These are phyloP conservation scores for Nakataea oryzae DNA, from an alignment of 2,329 filamentous ascomycete genomes.

Conservation along the genomic window DNA sequence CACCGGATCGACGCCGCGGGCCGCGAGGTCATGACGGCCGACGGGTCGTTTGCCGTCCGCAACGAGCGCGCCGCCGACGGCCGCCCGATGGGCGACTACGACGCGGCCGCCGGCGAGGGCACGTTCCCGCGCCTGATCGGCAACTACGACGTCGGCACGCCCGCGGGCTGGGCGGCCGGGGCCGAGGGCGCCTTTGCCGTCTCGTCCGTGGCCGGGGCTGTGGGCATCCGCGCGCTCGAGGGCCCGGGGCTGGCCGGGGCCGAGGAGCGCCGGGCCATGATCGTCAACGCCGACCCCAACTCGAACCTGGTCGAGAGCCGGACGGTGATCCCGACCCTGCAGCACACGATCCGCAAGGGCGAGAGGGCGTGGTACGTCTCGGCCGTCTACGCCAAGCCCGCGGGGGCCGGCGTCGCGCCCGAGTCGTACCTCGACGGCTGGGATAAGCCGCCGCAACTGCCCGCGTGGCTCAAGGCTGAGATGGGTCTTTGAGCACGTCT, in stretches of 20 bases:
- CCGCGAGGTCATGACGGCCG: constrained; percentile 57
- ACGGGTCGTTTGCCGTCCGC: constrained; percentile 63
- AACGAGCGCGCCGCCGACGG: constrained; percentile 38
- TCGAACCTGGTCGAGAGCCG: constrained; percentile 65
- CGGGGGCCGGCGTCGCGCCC: constrained; percentile 37
- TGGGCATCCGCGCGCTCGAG: constrained; percentile 46
- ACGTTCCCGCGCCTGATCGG: constrained; percentile 46
- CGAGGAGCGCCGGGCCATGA: constrained; percentile 43
- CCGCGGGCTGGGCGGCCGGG: constrained; percentile 38
- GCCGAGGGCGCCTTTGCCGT: constrained; percentile 43
- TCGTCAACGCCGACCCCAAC: constrained; percentile 70
- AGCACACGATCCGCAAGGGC: constrained; percentile 47
- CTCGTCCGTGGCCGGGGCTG: constrained; percentile 43
- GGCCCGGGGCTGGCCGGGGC: constrained; percentile 11
- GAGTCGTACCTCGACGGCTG: constrained; percentile 49
- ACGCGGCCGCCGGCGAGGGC: constrained; percentile 33
- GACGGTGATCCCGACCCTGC: constrained; percentile 61
- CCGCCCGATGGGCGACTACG: constrained; percentile 39
- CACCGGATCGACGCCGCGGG: constrained; percentile 51
- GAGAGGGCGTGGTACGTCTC: constrained; percentile 57
- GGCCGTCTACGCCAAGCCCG: constrained; percentile 61
- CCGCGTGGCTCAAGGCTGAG: constrained; percentile 47
- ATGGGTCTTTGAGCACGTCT: constrained; percentile 19
- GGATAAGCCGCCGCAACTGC: constrained; percentile 46
- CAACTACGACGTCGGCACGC: constrained; percentile 47